A percentile compares a stretch with the other conserved stretches of the same genome.
Conservation (phyloP, 2,329 filamentous ascomycete genomes). For the Colletotrichum phormii region DNA sequence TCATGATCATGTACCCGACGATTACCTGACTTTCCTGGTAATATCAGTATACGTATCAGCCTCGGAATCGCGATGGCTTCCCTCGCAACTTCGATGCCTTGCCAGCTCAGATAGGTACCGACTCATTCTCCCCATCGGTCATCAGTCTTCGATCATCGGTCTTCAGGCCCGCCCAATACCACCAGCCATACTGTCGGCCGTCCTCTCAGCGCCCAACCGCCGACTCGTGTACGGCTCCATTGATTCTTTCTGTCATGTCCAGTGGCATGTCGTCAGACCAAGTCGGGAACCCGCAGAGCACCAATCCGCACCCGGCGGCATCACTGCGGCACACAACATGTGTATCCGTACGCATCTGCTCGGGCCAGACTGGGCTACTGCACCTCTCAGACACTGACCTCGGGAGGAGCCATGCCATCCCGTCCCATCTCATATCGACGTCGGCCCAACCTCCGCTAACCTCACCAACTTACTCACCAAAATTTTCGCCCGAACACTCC, state of each 20-base stretch:
- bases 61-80: constrained; percentile 30
- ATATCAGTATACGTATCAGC: background rate
- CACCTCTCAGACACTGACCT: constrained; percentile 26
- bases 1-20: background rate
- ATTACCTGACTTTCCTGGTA: background rate
- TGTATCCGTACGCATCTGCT: constrained; percentile 1
- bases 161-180: background rate
- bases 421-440: constrained; percentile 14
- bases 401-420: constrained; percentile 36
- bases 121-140: background rate
- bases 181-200: constrained; percentile 21
- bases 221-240: constrained; percentile 2
- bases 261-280: constrained; percentile 26
- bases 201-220: constrained; percentile 27
- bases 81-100: background rate
- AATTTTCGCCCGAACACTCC: background rate
- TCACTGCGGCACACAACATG: background rate
- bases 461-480: background rate
- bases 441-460: constrained; percentile 25
- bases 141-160: background rate
- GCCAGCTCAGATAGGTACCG: background rate
- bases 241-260: background rate
- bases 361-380: constrained; percentile 28
- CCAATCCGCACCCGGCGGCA: constrained; percentile 10
- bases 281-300: constrained; percentile 26